These are phyloP conservation scores for Aspergillus latus DNA, from an alignment of 2,329 filamentous ascomycete genomes.

Conservation along the genomic window DNA sequence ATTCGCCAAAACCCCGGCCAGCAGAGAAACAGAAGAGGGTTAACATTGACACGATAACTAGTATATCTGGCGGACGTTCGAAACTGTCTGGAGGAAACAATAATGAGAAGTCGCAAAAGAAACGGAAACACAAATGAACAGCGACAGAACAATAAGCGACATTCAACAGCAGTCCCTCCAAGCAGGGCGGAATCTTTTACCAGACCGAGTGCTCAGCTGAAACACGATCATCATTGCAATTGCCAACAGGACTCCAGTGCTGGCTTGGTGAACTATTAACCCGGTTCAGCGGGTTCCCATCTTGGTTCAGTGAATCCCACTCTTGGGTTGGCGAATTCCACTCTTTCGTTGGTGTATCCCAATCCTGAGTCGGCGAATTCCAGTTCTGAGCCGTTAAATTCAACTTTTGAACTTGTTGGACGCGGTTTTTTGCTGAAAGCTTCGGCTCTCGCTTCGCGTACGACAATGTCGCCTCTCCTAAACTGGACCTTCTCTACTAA, in stretches of 20 bases:
- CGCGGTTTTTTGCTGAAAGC: neutral
- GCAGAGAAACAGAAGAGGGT: slow-evolving; percentile 14
- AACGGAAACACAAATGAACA: slow-evolving; percentile 26
- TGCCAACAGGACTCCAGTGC: neutral
- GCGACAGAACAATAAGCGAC: neutral
- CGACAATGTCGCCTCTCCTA: slow-evolving; percentile 11
- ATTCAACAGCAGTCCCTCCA: neutral
- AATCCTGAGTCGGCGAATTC: neutral
- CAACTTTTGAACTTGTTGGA: neutral
- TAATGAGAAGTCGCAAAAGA: slow-evolving; percentile 25
- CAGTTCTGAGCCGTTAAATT: neutral
- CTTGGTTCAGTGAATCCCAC: neutral
- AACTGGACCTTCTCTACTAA: slow-evolving; percentile 6
- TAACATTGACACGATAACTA: slow-evolving; percentile 27
- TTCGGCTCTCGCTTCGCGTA: neutral
- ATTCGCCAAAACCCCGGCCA: slow-evolving; percentile 7
- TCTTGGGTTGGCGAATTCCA: neutral
- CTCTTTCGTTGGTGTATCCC: neutral
- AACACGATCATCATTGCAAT: neutral
- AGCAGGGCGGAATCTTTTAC: neutral
- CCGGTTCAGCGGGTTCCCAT: neutral
- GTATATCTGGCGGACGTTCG: slow-evolving; percentile 32
- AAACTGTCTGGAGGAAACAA: slow-evolving; percentile 4
- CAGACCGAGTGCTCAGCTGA: neutral
- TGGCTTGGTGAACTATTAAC: neutral